Conservation (phyloP, 208 protist species). For the Wallacemonas sp. region DNA sequence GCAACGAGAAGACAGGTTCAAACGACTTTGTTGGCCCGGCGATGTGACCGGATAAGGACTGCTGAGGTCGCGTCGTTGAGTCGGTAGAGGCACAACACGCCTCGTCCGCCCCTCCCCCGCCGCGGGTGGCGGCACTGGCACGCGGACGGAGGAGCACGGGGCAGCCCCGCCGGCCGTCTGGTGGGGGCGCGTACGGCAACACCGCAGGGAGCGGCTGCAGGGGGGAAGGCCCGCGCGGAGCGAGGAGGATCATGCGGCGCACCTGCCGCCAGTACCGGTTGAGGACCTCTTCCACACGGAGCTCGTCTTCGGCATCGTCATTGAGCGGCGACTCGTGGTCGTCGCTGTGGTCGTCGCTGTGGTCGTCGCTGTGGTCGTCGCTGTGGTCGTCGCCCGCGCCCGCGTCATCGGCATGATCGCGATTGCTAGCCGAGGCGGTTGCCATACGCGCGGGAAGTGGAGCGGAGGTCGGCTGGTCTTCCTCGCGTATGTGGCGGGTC, state of each 20-base stretch:
- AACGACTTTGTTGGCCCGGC: no score
- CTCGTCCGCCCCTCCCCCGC: neutral
- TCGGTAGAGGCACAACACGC: no score
- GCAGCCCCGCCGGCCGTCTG: neutral
- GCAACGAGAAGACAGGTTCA: neutral
- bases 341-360: neutral
- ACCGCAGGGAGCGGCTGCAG: neutral
- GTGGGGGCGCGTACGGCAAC: neutral
- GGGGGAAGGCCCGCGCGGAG: slow-evolving; percentile 15
- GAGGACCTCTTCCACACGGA: slow-evolving; percentile 24
- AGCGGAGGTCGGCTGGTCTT: no score
- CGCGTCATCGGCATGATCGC: no score
- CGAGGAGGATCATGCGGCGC: slow-evolving; percentile 20
- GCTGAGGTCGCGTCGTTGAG: no score
- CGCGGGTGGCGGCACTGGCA: neutral
- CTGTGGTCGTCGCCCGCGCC: no score
- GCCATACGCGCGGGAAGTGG: no score
- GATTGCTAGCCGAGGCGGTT: no score
- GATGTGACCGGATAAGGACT: no score
- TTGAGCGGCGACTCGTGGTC: slow-evolving; percentile 1
- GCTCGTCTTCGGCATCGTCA: slow-evolving; percentile 15
- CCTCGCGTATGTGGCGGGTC: no score
- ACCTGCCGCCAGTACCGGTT: slow-evolving; percentile 41
- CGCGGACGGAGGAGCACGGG: slow-evolving; percentile 1
- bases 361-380: no score